Evolutionary conservation across 1,284 basidiomycete species (phyloP), one percentile per base, ranked within the genome.

Genomic region (Cutaneotrichosporon cavernicola): DNA sequence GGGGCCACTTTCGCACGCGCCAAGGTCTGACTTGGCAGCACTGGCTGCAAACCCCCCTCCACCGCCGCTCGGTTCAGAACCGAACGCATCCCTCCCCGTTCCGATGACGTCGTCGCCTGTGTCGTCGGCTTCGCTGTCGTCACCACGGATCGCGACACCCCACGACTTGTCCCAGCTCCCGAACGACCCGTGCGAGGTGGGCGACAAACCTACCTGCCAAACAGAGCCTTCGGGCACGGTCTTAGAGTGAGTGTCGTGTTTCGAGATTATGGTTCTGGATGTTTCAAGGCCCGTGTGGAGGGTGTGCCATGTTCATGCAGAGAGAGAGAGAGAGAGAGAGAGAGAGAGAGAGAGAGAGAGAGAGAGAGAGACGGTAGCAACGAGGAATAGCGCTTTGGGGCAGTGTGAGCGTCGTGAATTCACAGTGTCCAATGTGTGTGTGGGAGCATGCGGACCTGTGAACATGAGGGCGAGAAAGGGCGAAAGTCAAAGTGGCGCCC

Each of bases 211-310:
- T 46, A 46, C 18, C 18, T 46, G 18, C 7, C 43, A 46, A 46
- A 46, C 43, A 46, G 16, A 9, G 18, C 18, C 18, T 18, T 9
- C 18, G 43, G 43, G 43, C 43, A 46, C 43, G 43, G 18, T 18
- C 43, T n/a, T 46, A 7, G 7, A 30, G 49, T 50, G 49, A 50
- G 49, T 50, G 49, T 50, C 49, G 49, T 50, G 49, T 50, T 50
- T 50, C 22, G 11, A 50, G 26, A 50, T n/a, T 16, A 5, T 4
- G 43, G 5, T 50, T 50, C 22, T 14, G 26, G 49, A 50, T 30
- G 43, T 46, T 46, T 18, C 16, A 21, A 18, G 43, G 43, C 43
- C 43, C 43, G 43, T n/a, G 43, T 40, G 13, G 10, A 13, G 38
- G 11, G 5, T 14, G 38, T 13, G 38, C 38, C 38, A 40, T 10